Evolutionary conservation across 2,329 filamentous ascomycete species (phyloP), one percentile per base, ranked within the genome.

Genomic region (Botrytis sinoallii): DNA sequence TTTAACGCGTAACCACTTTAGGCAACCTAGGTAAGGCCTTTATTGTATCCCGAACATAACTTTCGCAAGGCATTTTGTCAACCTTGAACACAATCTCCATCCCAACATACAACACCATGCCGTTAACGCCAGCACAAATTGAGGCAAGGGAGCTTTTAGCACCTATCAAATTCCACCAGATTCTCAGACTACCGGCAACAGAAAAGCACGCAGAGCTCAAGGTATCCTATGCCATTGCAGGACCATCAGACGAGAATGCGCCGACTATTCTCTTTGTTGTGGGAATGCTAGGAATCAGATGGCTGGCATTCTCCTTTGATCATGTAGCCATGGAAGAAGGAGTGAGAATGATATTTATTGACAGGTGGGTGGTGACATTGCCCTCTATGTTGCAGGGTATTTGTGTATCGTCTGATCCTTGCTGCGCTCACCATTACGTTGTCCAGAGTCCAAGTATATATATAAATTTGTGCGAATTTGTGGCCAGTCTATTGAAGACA

Each of bases 271-370:
- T 85, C 16, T 84, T 83, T 74, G 80, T 81, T 68, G 79, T 78
- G 14, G 82, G 82, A 3, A 84, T 85, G 83, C 82, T 83, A 74
- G 81, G 80, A 1, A 78, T 75, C 8, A 75, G 84, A 73, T 84
- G 79, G 74, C 29, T 79, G 6, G 76, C 76, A 25, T 48, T 80
- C 9, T 57, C 72, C 5, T 76, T 81, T 57, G 77, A 85, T 73
- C 76, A 79, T 63, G 52, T 84, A 16, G 75, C 81, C 72, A 10
- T 73, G 48, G 75, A 79, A 75, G 46, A 78, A 29, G 81, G 82
- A 9, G 81, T 85, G 6, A 78, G 83, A 59, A 72, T 84, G 10
- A 77, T 85, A 1, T 80, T 79, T 59, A 78, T 83, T 20, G 84
- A 85, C 75, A 77, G 83, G 84, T 85, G 74, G 60, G 76, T 73